phyloP scores from a whole-genome alignment of 2,329 filamentous ascomycete species.

The Nemania serpens region DNA sequence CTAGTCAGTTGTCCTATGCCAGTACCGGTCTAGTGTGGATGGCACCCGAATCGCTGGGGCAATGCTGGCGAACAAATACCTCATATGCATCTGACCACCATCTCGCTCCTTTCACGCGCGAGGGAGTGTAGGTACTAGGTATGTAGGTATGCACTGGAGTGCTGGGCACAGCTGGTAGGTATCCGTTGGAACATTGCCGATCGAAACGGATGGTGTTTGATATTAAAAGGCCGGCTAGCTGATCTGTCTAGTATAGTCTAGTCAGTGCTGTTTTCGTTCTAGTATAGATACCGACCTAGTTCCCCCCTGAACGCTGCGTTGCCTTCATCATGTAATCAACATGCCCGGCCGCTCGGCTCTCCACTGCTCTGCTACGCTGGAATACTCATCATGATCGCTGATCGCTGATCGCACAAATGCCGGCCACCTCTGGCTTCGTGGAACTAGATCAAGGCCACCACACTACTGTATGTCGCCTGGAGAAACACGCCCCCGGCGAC shows the following conservation, averaged over 20 bases:
- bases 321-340: constrained; percentile 1
- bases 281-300: not conserved
- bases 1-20: not conserved
- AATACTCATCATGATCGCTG: constrained; percentile 17
- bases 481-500: not conserved
- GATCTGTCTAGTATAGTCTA: too few relatives aligned
- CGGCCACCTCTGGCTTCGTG: constrained; percentile 14
- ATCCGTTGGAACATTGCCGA: too few relatives aligned
- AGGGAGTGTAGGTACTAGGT: not conserved
- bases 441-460: not conserved
- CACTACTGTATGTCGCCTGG: not conserved
- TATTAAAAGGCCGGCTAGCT: too few relatives aligned
- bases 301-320: not conserved
- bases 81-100: constrained; percentile 22
- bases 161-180: too few relatives aligned
- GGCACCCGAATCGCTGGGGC: constrained; percentile 25
- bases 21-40: constrained; percentile 14
- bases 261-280: not conserved
- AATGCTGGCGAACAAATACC: constrained; percentile 19
- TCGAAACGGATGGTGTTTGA: too few relatives aligned
- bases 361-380: constrained; percentile 17
- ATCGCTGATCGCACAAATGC: constrained; percentile 20
- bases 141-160: not conserved
- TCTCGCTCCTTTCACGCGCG: not conserved
- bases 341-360: constrained; percentile 11